Evolutionary conservation across 2,329 filamentous ascomycete species (phyloP), one percentile per base, ranked within the genome.

Genomic region (Falciphora oryzae): DNA sequence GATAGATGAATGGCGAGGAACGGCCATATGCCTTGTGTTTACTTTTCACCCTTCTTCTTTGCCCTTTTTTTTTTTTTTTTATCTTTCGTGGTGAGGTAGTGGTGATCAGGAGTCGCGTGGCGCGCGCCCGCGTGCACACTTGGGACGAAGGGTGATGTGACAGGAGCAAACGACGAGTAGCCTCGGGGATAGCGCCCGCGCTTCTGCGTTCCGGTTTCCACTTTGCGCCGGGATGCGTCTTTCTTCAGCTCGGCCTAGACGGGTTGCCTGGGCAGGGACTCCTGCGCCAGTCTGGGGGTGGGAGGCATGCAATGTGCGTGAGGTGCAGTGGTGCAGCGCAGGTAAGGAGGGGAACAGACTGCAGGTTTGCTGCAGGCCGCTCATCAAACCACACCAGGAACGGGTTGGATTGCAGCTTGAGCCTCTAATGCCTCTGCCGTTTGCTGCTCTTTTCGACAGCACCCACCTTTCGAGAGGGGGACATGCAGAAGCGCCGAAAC

Each of bases 361-460:
- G 38, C 38, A 50, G 38, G 38, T 18, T 18, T 50, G 38, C 38
- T 50, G 38, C 38, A 50, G 6, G 38, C 38, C 8, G 38, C 38
- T 22, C 38, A 50, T 57, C 56, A 57, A 29, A 59, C 58, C 58
- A 59, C 58, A 35, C 58, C 58, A 59, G 29, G 58, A 59, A 59
- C 29, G 58, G 58, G 58, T 59, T 59, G 25, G 29, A 22, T 8
- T 59, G 58, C 58, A 59, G 58, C 27, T 59, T 59, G 58, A 59
- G 58, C 58, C 58, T 31, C 58, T 31, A 11, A 5, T 7, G 13
- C 58, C 58, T 31, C 58, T 18, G 18, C 29, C 18, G 4, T 32
- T 22, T 29, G 56, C 56, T 57, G 25, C 56, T 14, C 56, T 57
- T 50, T 50, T 22, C 18, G 16, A 50, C 16, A 22, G 56, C 58